phyloP scores from a whole-genome alignment of 306 rosid genomes.

The Vigna angularis region DNA sequence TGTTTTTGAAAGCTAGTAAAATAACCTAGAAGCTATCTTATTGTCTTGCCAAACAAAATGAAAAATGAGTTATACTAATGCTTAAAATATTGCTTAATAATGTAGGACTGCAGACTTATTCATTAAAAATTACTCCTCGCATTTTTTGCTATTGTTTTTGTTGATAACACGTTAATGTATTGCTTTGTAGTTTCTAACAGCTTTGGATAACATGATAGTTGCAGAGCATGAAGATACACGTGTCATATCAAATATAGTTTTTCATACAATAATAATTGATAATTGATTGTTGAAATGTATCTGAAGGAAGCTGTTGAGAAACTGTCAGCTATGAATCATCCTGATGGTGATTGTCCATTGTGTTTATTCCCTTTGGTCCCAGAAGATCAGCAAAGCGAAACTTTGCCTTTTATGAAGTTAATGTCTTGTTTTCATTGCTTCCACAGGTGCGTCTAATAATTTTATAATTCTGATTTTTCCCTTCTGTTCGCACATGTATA shows the following conservation, averaged over 20 bases:
- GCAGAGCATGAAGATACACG: constrained; percentile 1
- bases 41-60: not conserved
- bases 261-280: constrained; percentile 21
- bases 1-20: not conserved
- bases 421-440: constrained; percentile 96
- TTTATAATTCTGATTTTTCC: not conserved
- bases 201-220: constrained; percentile 14
- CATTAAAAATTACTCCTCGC: constrained; percentile 7
- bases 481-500: constrained; percentile 5
- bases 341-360: constrained; percentile 89
- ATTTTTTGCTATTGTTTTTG: not conserved
- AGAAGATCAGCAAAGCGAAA: constrained; percentile 56
- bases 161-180: not conserved
- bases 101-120: constrained; percentile 18
- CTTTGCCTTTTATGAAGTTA: constrained; percentile 78
- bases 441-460: constrained; percentile 60
- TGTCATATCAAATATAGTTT: constrained; percentile 17
- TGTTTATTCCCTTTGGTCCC: constrained; percentile 74
- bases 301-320: constrained; percentile 84
- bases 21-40: not conserved
- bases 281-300: constrained; percentile 39
- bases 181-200: constrained; percentile 15
- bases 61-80: constrained; percentile 10
- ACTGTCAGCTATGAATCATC: constrained; percentile 86
- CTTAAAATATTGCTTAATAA: not conserved